Evolutionary conservation across 2,329 filamentous ascomycete species (phyloP).

Genomic region (Ophiostoma sp.): DNA sequence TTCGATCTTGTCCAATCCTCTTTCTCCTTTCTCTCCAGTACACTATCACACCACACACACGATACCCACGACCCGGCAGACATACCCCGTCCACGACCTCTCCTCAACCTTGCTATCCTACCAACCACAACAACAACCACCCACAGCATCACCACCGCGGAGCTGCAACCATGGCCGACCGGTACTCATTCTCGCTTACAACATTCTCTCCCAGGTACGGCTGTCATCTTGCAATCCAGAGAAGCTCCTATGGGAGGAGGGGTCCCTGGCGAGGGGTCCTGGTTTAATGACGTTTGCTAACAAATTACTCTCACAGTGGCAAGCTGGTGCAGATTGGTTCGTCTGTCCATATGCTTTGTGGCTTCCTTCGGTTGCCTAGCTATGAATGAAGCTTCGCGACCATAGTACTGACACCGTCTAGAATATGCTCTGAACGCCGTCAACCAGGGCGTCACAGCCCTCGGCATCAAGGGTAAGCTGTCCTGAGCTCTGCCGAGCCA

Average conservation of each 20-base stretch:
- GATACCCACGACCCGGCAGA: conserved; percentile 2
- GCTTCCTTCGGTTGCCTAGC: not conserved
- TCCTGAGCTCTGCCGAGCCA: not conserved
- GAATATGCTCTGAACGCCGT: conserved; percentile 99
- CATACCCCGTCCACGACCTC: conserved; percentile 9
- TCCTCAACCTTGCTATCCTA: not conserved
- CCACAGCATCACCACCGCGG: conserved; percentile 7
- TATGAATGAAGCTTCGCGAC: not conserved
- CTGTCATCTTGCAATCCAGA: conserved; percentile 6
- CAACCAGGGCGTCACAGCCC: conserved; percentile 96
- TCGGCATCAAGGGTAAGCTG: conserved; percentile 87
- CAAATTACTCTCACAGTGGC: conserved; percentile 53
- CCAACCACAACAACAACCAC: not conserved
- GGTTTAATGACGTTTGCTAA: conserved; percentile 17
- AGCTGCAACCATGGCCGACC: conserved; percentile 71
- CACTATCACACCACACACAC: not conserved
- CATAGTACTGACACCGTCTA: conserved; percentile 37
- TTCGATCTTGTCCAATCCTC: not conserved
- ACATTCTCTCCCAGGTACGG: conserved; percentile 97
- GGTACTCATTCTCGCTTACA: conserved; percentile 98
- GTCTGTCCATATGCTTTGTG: conserved; percentile 21
- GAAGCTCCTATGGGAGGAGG: not conserved
- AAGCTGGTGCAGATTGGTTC: conserved; percentile 96
- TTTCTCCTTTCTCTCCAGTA: not conserved
- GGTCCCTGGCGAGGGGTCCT: not conserved